A percentile compares a stretch with the other conserved stretches of the same genome.
Conservation (phyloP, 169 alveolate species). For the Miamiensis avidus region DNA sequence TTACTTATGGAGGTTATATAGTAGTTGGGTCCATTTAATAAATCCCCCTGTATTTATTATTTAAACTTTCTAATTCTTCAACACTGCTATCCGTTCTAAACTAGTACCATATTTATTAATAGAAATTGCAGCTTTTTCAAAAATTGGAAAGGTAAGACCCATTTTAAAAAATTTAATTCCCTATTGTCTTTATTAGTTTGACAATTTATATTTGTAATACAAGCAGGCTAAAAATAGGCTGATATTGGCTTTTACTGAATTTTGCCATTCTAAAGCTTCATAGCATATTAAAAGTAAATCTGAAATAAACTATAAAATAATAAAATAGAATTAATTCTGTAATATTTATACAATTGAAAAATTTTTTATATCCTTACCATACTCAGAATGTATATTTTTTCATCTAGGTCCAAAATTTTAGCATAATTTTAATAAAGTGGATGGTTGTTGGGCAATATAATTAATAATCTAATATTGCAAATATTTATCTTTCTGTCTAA, state of each 20-base stretch:
- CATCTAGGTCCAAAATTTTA: too few species aligned
- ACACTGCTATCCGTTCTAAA: background rate
- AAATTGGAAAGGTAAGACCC: background rate
- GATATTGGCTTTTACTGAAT: background rate
- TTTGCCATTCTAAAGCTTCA: slow-evolving; percentile 8
- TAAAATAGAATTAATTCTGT: background rate
- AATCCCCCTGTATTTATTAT: background rate
- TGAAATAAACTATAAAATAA: slow-evolving; percentile 22
- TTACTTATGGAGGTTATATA: background rate
- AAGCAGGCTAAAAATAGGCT: background rate
- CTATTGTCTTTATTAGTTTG: too few species aligned
- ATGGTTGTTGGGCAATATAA: slow-evolving; percentile 49
- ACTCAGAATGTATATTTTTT: too few species aligned
- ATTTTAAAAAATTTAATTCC: background rate
- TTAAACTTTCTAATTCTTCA: background rate
- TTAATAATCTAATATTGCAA: slow-evolving; percentile 50
- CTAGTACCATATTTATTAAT: background rate
- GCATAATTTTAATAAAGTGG: slow-evolving; percentile 42
- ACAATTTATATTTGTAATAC: background rate
- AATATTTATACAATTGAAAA: background rate
- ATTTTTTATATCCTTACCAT: too few species aligned
- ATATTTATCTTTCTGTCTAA: slow-evolving; percentile 56
- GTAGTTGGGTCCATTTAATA: background rate
- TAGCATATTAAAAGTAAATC: slow-evolving; percentile 47
- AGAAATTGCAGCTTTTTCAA: background rate